Percentiles rank a stretch among this genome's conserved stretches.
These are phyloP conservation scores for Globisporangium megalacanthum DNA, from an alignment of 352 stramenopile species.

Conservation along the genomic window DNA sequence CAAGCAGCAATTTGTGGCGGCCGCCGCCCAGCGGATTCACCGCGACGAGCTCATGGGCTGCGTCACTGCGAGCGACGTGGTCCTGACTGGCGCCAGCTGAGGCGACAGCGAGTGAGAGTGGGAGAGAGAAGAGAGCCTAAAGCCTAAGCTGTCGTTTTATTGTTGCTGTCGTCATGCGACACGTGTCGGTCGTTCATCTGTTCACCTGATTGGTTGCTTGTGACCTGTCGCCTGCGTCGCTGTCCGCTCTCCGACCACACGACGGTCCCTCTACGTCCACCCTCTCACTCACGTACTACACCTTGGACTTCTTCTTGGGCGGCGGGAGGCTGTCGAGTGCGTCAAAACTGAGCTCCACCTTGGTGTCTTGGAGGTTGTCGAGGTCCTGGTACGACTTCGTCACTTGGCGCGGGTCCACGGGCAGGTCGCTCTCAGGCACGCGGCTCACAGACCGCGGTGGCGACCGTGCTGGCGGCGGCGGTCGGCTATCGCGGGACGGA, in stretches of 20 bases:
- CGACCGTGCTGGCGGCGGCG: slow-evolving; percentile 16
- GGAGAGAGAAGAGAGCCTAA: not conserved
- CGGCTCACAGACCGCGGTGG: slow-evolving; percentile 12
- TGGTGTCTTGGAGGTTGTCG: slow-evolving; percentile 77
- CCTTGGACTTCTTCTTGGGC: slow-evolving; percentile 84
- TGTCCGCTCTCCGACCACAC: too few relatives aligned
- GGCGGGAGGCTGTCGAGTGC: slow-evolving; percentile 71
- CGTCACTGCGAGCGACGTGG: slow-evolving; percentile 2
- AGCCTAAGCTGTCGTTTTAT: too few relatives aligned
- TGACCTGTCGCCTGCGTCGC: too few relatives aligned
- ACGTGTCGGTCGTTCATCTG: too few relatives aligned
- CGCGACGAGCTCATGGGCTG: slow-evolving; percentile 4
- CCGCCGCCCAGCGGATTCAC: slow-evolving; percentile 15
- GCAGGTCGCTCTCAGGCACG: slow-evolving; percentile 52
- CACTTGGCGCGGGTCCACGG: slow-evolving; percentile 72
- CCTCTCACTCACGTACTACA: slow-evolving; percentile 20
- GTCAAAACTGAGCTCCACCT: slow-evolving; percentile 83
- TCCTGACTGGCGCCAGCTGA: not conserved
- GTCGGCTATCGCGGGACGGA: slow-evolving; percentile 40
- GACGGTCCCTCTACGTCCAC: not conserved
- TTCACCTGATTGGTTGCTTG: too few relatives aligned
- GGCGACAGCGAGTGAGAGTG: not conserved
- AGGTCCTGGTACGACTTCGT: slow-evolving; percentile 83
- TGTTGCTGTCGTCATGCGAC: too few relatives aligned
- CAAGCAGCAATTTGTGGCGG: slow-evolving; percentile 15